Evolutionary conservation across 176 grass and related monocot genomes (phyloP).

Genomic region (Ensete glaucum): DNA sequence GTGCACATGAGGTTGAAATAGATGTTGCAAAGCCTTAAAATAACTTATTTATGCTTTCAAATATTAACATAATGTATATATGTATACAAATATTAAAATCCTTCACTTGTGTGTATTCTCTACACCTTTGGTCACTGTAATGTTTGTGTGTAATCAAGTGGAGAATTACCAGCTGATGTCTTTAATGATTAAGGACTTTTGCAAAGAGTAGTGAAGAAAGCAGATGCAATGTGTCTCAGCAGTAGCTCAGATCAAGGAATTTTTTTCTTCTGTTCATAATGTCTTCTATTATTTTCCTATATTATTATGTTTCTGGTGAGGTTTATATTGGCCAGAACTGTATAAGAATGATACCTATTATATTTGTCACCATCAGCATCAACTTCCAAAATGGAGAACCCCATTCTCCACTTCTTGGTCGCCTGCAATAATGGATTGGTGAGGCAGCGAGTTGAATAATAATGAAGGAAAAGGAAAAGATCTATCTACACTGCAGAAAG

Average conservation of each 20-base stretch:
- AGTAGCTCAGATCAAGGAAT: not conserved
- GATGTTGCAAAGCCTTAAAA: no score
- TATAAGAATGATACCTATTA: not conserved
- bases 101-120: no score
- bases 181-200: not conserved
- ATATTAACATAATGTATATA: no score
- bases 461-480: no score
- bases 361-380: not conserved
- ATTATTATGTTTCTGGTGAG: not conserved
- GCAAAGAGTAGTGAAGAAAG: no score
- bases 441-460: no score
- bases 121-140: no score
- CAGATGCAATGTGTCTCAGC: not conserved
- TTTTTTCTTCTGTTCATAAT: not conserved
- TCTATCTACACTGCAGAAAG: no score
- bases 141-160: not conserved
- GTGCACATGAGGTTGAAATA: no score
- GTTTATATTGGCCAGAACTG: not conserved
- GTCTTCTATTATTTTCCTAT: not conserved
- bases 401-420: not conserved
- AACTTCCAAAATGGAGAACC: constrained; percentile 1
- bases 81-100: no score
- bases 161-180: not conserved
- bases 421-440: not conserved
- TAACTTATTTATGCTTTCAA: no score